Evolutionary conservation across 139 green algal genomes (phyloP).

Genomic region (Chlorella sp.): DNA sequence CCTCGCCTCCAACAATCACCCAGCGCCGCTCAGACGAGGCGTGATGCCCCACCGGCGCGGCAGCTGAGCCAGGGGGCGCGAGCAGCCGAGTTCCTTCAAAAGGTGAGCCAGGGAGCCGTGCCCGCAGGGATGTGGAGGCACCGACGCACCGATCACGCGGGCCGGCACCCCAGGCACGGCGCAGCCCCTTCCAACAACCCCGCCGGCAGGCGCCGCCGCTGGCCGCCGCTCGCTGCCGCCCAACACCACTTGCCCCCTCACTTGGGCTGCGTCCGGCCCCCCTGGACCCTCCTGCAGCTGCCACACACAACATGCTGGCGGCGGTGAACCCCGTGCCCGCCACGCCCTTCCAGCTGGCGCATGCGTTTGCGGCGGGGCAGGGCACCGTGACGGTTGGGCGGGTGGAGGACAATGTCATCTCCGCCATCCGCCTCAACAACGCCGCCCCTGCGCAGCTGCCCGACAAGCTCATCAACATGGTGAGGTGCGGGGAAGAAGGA

Average conservation of each 20-base stretch:
- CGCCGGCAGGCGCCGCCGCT: background rate
- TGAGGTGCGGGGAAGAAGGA: background rate
- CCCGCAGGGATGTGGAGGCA: too few species aligned
- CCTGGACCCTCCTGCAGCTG: background rate
- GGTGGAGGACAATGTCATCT: background rate
- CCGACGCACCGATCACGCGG: too few species aligned
- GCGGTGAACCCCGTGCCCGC: conserved; percentile 13
- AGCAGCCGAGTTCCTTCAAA: too few species aligned
- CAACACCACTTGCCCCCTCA: background rate
- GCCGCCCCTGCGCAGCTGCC: background rate
- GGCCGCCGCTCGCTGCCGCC: background rate
- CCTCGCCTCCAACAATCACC: too few species aligned
- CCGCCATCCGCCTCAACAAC: background rate
- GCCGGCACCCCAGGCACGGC: too few species aligned
- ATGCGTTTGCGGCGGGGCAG: background rate
- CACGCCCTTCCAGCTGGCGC: background rate
- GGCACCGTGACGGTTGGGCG: conserved; percentile 7
- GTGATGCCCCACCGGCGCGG: too few species aligned
- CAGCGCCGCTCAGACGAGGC: too few species aligned
- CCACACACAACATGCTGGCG: background rate
- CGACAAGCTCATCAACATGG: conserved; percentile 31
- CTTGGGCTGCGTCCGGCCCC: background rate
- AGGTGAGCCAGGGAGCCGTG: too few species aligned
- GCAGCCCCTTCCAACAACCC: background rate
- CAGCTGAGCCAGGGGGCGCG: too few species aligned